A percentile compares a stretch with the other conserved stretches of the same genome.
Evolutionary conservation across 257 asterid species (phyloP).

Genomic region (Lavandula angustifolia): DNA sequence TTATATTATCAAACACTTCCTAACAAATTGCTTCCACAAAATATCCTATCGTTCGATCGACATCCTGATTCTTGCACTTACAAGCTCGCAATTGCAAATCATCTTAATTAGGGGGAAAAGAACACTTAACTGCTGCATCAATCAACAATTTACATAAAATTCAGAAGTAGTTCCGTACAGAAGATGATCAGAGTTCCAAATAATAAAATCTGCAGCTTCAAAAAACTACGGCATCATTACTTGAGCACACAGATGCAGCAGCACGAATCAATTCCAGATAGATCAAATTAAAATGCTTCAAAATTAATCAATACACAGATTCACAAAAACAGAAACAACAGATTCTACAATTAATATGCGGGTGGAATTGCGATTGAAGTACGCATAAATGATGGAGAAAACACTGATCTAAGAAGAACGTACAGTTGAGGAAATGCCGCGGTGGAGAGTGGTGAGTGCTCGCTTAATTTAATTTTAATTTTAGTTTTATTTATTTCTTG

Average conservation of each 20-base stretch:
- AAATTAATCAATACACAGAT: neutral
- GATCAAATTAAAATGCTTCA: neutral
- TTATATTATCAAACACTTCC: constrained; percentile 18
- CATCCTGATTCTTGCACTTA: constrained; percentile 3
- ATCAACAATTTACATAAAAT: neutral
- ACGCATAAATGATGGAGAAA: neutral
- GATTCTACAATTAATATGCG: neutral
- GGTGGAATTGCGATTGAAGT: neutral
- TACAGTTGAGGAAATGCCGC: constrained; percentile 22
- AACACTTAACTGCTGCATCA: neutral
- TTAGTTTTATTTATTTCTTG: neutral
- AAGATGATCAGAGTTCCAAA: neutral
- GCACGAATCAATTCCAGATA: constrained; percentile 13
- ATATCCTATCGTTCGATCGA: constrained; percentile 9
- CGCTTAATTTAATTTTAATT: too few species aligned
- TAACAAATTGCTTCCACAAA: constrained; percentile 4
- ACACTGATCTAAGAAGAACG: neutral
- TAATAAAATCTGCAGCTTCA: neutral
- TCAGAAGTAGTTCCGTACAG: constrained; percentile 2
- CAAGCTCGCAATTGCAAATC: neutral
- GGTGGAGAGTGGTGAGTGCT: constrained; percentile 21
- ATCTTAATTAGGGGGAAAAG: neutral
- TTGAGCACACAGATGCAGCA: constrained; percentile 20
- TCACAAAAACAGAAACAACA: neutral
- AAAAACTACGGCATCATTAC: constrained; percentile 5